Conservation (phyloP, 1,139 yeast genomes). For the Saccharomycopsis phalli region DNA sequence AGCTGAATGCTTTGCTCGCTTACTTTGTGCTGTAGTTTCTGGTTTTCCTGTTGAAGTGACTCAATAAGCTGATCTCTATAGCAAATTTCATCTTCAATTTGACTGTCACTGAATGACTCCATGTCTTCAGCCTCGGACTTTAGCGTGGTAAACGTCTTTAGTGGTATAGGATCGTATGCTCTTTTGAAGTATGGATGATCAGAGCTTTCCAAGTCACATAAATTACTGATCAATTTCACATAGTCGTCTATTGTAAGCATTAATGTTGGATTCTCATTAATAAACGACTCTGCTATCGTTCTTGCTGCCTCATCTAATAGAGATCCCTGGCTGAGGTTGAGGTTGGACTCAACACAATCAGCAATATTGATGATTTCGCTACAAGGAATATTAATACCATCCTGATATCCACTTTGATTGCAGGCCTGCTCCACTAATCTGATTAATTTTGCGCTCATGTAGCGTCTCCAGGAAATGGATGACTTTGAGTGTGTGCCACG, state of each 20-base stretch:
- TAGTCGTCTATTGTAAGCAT: conserved; percentile 5
- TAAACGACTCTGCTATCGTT: conserved; percentile 3
- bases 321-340: too few species aligned
- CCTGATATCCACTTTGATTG: too few species aligned
- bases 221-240: conserved; percentile 2
- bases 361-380: too few species aligned
- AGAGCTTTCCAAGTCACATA: background rate
- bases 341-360: too few species aligned
- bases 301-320: conserved; percentile 3
- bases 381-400: too few species aligned
- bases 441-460: too few species aligned
- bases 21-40: conserved; percentile 4
- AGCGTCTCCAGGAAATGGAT: too few species aligned
- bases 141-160: background rate
- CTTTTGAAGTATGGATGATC: background rate
- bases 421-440: too few species aligned
- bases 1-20: conserved; percentile 7
- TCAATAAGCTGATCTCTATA: conserved; percentile 13
- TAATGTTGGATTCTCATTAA: conserved; percentile 5
- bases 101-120: background rate
- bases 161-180: background rate
- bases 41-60: conserved; percentile 4
- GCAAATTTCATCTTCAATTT: conserved; percentile 8
- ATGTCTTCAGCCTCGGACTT: background rate
- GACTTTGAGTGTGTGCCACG: too few species aligned